phyloP scores from a whole-genome alignment of 768 basidiomycete species.

The Chalciporus chontae region DNA sequence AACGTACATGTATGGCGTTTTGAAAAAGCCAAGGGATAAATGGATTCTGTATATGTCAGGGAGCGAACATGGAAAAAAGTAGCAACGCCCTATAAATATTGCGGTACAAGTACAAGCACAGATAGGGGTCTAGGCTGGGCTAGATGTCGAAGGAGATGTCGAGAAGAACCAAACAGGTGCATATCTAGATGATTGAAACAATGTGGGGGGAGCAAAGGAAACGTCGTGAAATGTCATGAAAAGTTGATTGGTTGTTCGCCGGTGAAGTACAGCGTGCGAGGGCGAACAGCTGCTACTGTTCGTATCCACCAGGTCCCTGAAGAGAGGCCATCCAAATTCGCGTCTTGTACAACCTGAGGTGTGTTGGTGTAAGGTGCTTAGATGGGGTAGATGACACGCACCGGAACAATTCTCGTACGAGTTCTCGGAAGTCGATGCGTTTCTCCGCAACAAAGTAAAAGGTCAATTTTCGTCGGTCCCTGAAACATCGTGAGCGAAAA shows the following conservation, averaged over 20 bases:
- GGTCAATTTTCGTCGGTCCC: slow-evolving; percentile 97
- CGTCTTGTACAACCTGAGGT: slow-evolving; percentile 81
- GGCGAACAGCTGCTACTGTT: slow-evolving; percentile 34
- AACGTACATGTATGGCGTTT: slow-evolving; percentile 10
- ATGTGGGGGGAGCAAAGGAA: slow-evolving; percentile 4
- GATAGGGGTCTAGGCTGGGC: slow-evolving; percentile 28
- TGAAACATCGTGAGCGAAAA: slow-evolving; percentile 27
- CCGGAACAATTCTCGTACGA: slow-evolving; percentile 93
- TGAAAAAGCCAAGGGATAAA: neutral
- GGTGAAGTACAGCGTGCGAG: neutral
- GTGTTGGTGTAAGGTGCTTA: slow-evolving; percentile 2
- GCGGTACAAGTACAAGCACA: slow-evolving; percentile 24
- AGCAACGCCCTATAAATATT: slow-evolving; percentile 20
- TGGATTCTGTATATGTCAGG: neutral
- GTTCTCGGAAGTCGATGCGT: slow-evolving; percentile 93
- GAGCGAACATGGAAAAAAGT: neutral
- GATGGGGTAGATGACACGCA: slow-evolving; percentile 25
- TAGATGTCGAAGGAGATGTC: slow-evolving; percentile 25
- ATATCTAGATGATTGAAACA: slow-evolving; percentile 32
- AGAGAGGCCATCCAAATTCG: slow-evolving; percentile 94
- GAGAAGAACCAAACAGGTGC: slow-evolving; percentile 11
- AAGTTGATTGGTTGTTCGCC: slow-evolving; percentile 16
- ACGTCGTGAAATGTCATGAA: slow-evolving; percentile 25
- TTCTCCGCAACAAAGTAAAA: slow-evolving; percentile 98
- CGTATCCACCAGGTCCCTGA: slow-evolving; percentile 45